Conservation (phyloP, 805 yeast genomes). For the Candida cerambycidarum region DNA sequence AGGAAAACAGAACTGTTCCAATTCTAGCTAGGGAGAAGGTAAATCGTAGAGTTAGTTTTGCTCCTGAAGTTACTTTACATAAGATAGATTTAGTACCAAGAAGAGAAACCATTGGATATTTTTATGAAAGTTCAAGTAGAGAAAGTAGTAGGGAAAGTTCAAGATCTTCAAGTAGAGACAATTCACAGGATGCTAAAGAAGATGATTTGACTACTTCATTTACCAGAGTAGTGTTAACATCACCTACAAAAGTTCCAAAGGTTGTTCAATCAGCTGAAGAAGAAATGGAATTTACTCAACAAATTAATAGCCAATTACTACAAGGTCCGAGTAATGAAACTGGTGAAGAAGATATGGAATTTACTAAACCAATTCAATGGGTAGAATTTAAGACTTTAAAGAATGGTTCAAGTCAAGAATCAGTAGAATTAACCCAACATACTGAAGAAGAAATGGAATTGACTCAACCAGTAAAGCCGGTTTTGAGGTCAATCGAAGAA, state of each 20-base stretch:
- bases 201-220: conserved; percentile 23
- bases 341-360: conserved; percentile 18
- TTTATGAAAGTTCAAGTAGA: conserved; percentile 7
- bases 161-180: neutral
- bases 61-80: conserved; percentile 70
- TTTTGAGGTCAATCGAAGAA: neutral
- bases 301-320: conserved; percentile 1
- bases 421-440: conserved; percentile 14
- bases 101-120: conserved; percentile 28
- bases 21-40: neutral
- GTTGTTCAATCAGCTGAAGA: conserved; percentile 6
- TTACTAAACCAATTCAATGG: conserved; percentile 14
- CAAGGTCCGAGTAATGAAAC: neutral
- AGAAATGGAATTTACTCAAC: conserved; percentile 22
- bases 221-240: conserved; percentile 1
- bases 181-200: neutral
- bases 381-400: conserved; percentile 5
- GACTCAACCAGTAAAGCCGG: conserved; percentile 11
- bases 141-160: conserved; percentile 5
- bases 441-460: conserved; percentile 13
- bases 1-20: conserved; percentile 5
- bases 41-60: conserved; percentile 69
- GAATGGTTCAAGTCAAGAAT: conserved; percentile 1
- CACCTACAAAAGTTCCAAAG: conserved; percentile 6
- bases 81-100: conserved; percentile 45